Base-by-base conservation (phyloP, 352 stramenopile genomes). In the Pythium pectinolyticum region DNA sequence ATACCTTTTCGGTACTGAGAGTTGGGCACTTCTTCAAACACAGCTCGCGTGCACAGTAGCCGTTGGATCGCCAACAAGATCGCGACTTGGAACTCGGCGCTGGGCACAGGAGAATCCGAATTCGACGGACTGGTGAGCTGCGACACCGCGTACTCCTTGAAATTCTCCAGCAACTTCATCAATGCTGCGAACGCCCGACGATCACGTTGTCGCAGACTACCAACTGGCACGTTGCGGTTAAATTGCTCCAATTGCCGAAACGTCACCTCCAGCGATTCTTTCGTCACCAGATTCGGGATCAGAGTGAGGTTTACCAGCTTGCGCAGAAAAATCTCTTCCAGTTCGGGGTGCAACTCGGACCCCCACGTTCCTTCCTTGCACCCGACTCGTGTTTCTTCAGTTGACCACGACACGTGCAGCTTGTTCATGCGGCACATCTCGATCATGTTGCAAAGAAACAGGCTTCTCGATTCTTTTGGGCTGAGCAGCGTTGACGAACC, bases 381-480 rank as follows among this genome's bases (percentile, higher is more conserved):
- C 2, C 76, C 86, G 60, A 94, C 76, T 62, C 79, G 83, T 8
- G 86, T 94, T 63, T 95, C 86, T 73, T 93, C 86, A 0, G 86
- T 94, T 28, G 86, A 95, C 86, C 84, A 94, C 9, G 82, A 82
- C 31, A 95, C 78, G 51, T 95, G 86, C 25, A 94, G 56, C 61
- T 94, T 92, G 74, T 94, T 95, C 81, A 94, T 90, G 9, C 83
- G 80, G 39, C 84, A 92, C 82, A 95, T 92, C 53, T 95, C 86
- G 51, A 95, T 86, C 73, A 95, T 74, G 51, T 95, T 95, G 63
- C 81, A 84, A 45, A 95, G 37, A 56, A 93, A 92, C 30, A 95
- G 50, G 49, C 83, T 95, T 50, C 86, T 69, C 25, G 80, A 71
- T 51, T 93, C 86, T 56, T 91, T 92, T 17, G 84, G 74, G 51